Evolutionary conservation across 2,329 filamentous ascomycete genomes (phyloP), one percentile per base, ranked within the genome.

Genomic region (Sodiomyces alkalinus): DNA sequence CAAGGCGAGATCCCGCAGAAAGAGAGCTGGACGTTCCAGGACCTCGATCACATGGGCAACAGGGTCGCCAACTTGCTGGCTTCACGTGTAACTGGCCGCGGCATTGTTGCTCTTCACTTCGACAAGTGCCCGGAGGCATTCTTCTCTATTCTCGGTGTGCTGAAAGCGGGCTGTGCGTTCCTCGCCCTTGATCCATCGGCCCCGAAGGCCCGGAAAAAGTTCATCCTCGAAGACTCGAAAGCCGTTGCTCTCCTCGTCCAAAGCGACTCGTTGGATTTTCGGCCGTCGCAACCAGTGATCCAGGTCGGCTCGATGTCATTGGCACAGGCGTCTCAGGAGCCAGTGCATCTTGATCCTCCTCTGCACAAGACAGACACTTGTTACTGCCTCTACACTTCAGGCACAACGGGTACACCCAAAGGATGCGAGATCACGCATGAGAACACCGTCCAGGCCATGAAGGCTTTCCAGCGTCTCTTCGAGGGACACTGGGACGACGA

Each of bases 351-450:
- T 4, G 16, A 17, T 19, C 35, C 47, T 2, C 50, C 67, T 4
- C 22, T 38, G 2, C 18, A 11, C 6, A 13, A 19, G 13, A 56
- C 65, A 14, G 67, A 75, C 38, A 71, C 72, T 0, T 83, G 77
- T 40, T 92, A 92, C 46, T 87, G 81, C 33, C 60, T 92, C 1
- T 92, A 92, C 48, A 92, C 83, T 0, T 87, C 80, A 4, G 82
- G 83, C 4, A 92, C 83, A 0, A 92, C 83, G 0, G 83, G 83
- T 3, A 80, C 73, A 0, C 83, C 85, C 0, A 92, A 92, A 41
- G 83, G 83, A 2, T 93, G 85, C 39, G 72, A 90, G 33, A 74
- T 94, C 26, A 92, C 80, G 0, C 86, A 94, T 43, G 74, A 83
- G 28, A 94, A 92, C 47, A 72, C 80, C 0, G 79, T 92, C 0